phyloP scores from a whole-genome alignment of 176 grass and related monocot species.

The Elaeis guineensis region DNA sequence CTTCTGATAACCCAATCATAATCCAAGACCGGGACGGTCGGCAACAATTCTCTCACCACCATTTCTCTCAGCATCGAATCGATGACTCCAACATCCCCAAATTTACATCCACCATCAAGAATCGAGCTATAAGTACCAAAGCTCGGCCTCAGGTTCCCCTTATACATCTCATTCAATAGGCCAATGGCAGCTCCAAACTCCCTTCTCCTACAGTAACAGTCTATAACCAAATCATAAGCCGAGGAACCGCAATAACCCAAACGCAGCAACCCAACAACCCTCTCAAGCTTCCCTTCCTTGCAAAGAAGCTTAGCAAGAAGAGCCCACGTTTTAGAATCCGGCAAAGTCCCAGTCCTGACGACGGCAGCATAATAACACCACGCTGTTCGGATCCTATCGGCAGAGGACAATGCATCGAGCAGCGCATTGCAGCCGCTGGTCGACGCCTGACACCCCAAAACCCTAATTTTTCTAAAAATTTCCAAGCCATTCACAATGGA shows the following conservation, averaged over 20 bases:
- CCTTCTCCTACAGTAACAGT: constrained; percentile 14
- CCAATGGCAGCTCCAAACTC: constrained; percentile 11
- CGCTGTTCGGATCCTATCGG: neutral
- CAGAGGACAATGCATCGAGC: constrained; percentile 13
- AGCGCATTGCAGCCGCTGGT: constrained; percentile 15
- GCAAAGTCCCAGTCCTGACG: neutral
- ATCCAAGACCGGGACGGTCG: constrained; percentile 7
- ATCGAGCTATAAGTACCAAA: constrained; percentile 13
- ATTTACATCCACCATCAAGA: constrained; percentile 16
- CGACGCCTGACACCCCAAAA: constrained; percentile 8
- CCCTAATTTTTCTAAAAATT: constrained; percentile 8
- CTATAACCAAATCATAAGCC: constrained; percentile 16
- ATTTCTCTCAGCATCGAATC: constrained; percentile 8
- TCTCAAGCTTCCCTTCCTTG: constrained; percentile 15
- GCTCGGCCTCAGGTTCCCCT: constrained; percentile 3
- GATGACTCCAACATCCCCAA: neutral
- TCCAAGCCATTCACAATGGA: constrained; percentile 11
- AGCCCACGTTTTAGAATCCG: constrained; percentile 19
- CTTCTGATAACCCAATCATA: constrained; percentile 2
- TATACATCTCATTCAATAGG: constrained; percentile 10
- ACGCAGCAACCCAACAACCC: constrained; percentile 1
- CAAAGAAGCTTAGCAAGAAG: constrained; percentile 14
- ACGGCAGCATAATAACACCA: constrained; percentile 15
- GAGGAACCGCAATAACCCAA: neutral
- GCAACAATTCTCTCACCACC: neutral